Evolutionary conservation across 2,329 filamentous ascomycete species (phyloP).

Genomic region (Aspergillus fructus): DNA sequence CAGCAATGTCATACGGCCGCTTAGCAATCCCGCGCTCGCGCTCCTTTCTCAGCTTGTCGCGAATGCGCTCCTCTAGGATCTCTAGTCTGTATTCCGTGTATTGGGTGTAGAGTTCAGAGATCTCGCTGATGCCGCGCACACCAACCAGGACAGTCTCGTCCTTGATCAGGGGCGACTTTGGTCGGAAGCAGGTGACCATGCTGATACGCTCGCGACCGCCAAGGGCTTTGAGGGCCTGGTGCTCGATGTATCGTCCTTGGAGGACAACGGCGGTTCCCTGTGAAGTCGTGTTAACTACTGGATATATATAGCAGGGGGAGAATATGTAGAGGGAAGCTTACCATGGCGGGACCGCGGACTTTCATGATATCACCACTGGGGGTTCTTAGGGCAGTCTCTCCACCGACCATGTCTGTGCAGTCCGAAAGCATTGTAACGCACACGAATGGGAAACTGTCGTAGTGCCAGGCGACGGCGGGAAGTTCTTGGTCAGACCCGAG

Average conservation of each 20-base stretch:
- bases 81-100: neutral
- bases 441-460: conserved; percentile 28
- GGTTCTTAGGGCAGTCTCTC: conserved; percentile 58
- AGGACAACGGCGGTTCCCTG: neutral
- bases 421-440: conserved; percentile 66
- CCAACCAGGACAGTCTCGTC: neutral
- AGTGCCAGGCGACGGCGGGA: conserved; percentile 15
- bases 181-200: neutral
- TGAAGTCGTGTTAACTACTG: neutral
- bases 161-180: neutral
- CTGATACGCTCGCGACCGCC: neutral
- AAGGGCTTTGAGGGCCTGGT: neutral
- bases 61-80: neutral
- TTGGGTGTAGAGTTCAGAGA: neutral
- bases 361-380: conserved; percentile 1
- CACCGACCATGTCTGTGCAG: conserved; percentile 61
- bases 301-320: neutral
- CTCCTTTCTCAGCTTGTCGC: neutral
- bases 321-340: neutral
- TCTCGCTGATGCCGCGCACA: neutral
- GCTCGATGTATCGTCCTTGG: neutral
- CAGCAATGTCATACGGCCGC: neutral
- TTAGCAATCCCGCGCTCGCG: neutral
- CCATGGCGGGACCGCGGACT: conserved; percentile 50
- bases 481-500: conserved; percentile 26